Evolutionary conservation across 1,139 yeast species (phyloP).

Genomic region (Lodderomyces pseudojiufengensis): DNA sequence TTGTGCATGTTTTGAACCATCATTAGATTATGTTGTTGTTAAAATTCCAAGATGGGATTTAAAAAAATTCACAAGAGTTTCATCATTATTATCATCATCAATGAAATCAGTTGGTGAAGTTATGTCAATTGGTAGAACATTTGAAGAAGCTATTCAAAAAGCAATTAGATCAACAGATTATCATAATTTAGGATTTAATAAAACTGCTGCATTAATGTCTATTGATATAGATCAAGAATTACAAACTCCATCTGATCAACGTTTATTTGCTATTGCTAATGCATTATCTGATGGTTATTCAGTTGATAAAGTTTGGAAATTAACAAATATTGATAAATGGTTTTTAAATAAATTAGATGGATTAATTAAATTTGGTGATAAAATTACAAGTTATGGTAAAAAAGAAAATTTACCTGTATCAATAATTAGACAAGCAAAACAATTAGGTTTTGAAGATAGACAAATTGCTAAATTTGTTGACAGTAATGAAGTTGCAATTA

Average conservation of each 20-base stretch:
- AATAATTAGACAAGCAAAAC: conserved; percentile 78
- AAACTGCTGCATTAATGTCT: conserved; percentile 74
- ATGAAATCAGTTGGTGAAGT: conserved; percentile 99
- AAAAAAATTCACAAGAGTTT: conserved; percentile 72
- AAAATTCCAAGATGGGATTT: conserved; percentile 99
- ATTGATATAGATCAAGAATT: conserved; percentile 87
- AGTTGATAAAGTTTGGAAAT: conserved; percentile 86
- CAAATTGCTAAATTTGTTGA: conserved; percentile 89
- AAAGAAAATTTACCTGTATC: conserved; percentile 47
- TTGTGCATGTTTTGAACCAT: conserved; percentile 96
- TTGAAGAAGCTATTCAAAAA: conserved; percentile 97
- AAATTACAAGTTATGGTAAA: conserved; percentile 54
- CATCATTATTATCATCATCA: conserved; percentile 46
- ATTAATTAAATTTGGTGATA: conserved; percentile 65
- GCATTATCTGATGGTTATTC: conserved; percentile 83
- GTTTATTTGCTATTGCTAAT: conserved; percentile 94
- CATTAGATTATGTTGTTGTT: conserved; percentile 94
- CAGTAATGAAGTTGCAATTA: conserved; percentile 89
- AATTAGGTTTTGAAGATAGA: conserved; percentile 94
- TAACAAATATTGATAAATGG: conserved; percentile 97
- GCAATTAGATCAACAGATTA: conserved; percentile 96
- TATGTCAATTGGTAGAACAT: conserved; percentile 96
- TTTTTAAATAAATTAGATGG: conserved; percentile 82
- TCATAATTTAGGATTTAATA: conserved; percentile 89
- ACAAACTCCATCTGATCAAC: conserved; percentile 94